Evolutionary conservation across 441 rosid species (phyloP), one percentile per base, ranked within the genome.

Genomic region (Gossypium gossypioides): DNA sequence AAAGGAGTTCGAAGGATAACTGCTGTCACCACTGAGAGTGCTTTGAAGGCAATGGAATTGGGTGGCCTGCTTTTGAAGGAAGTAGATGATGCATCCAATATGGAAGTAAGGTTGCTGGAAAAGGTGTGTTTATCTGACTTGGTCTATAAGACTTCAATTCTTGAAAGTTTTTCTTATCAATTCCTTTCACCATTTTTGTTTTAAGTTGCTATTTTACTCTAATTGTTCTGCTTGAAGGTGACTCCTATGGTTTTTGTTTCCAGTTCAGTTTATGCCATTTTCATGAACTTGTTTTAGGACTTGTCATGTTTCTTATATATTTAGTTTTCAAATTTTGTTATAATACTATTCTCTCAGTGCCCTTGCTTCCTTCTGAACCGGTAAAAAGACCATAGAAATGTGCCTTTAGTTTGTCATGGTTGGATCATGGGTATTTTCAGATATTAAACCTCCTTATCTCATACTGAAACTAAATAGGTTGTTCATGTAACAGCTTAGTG

Each of bases 1-100:
- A 93, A 89, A 87, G 97, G 98, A 71, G 81, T 96, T 59, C 78
- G 96, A 44, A 86, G 97, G 79, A 82, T 92, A 79, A 91, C 96
- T 81, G 99, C 96, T 63, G 95, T 91, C 68, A 95, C 98, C 3
- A 81, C 96, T 76, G 95, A 87, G 62, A 62, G 72, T 80, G 99
- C 97, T 73, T 84, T 84, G 72, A 82, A 89, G 73, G 96, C 99
- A 42, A 69, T 91, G 77, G 84, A 88, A 61, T 57, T 69, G 72
- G 97, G 97, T 22, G 70, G 75, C 12, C 72, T 71, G 10, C 89
- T 96, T 75, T 92, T 87, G 80, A 83, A 81, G 76, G 96, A 92
- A 78, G 92, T 85, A 59, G 80, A 78, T 27, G 89, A 88, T 75
- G 87, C 91, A 61, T 86, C 86, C 62, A 83, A 81, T 72, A 37